phyloP scores from a whole-genome alignment of 2,329 filamentous ascomycete species.

The Aureobasidium sp. region DNA sequence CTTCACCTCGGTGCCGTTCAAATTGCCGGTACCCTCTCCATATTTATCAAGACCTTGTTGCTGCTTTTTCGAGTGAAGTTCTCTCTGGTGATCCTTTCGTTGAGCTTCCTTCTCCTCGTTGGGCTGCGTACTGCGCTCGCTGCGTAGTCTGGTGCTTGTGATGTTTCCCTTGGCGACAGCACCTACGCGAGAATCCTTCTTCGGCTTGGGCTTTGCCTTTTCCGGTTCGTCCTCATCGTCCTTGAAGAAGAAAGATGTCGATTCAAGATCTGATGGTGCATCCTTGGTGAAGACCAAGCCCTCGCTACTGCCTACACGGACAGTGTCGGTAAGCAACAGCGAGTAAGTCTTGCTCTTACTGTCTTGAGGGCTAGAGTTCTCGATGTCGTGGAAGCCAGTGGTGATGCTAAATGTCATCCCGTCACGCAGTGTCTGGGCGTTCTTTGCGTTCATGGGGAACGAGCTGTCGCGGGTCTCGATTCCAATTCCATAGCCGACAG shows the following conservation, averaged over 20 bases:
- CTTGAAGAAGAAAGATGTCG: constrained; percentile 97
- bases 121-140: constrained; percentile 78
- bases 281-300: constrained; percentile 89
- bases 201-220: constrained; percentile 78
- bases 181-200: constrained; percentile 73
- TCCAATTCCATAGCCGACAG: constrained; percentile 84
- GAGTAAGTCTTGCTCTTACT: constrained; percentile 87
- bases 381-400: constrained; percentile 82
- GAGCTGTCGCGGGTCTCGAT: constrained; percentile 84
- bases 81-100: constrained; percentile 86
- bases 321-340: constrained; percentile 83
- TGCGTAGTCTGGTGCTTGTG: constrained; percentile 84
- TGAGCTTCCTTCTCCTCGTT: constrained; percentile 86
- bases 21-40: constrained; percentile 72
- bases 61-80: constrained; percentile 80
- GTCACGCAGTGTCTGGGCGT: constrained; percentile 73
- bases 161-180: constrained; percentile 93
- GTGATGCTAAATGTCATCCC: constrained; percentile 94
- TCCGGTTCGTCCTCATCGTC: constrained; percentile 77
- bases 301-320: constrained; percentile 74
- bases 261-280: constrained; percentile 82
- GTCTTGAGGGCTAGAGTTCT: constrained; percentile 79
- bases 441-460: constrained; percentile 81
- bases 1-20: constrained; percentile 89
- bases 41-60: constrained; percentile 80